Conservation (phyloP, 2,329 filamentous ascomycete species). For the Phyllosticta capitalensis region DNA sequence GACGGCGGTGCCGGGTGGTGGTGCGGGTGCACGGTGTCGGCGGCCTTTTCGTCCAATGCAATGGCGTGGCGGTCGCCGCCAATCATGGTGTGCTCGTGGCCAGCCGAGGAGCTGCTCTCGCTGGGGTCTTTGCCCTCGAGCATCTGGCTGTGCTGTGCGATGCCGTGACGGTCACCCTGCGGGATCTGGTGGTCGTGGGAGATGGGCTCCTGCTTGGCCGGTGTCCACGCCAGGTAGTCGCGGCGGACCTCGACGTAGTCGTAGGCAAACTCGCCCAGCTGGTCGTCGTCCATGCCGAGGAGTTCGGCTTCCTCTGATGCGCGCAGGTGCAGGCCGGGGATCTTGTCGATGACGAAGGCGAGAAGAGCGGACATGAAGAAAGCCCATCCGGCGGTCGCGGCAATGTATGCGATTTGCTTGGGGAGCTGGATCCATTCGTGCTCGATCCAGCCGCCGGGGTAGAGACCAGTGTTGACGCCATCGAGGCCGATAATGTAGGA, state of each 20-base stretch:
- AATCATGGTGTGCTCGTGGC: slow-evolving; percentile 39
- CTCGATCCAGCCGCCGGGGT: slow-evolving; percentile 62
- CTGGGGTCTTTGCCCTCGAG: slow-evolving; percentile 46
- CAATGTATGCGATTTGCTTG: slow-evolving; percentile 70
- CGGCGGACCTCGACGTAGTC: slow-evolving; percentile 84
- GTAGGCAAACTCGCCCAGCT: slow-evolving; percentile 83
- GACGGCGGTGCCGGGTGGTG: neutral
- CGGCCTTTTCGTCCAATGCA: slow-evolving; percentile 35
- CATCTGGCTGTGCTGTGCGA: slow-evolving; percentile 59
- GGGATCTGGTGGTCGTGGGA: slow-evolving; percentile 52
- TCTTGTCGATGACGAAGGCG: slow-evolving; percentile 63
- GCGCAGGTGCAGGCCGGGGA: slow-evolving; percentile 70
- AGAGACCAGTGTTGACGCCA: slow-evolving; percentile 57
- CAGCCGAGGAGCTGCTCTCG: slow-evolving; percentile 29
- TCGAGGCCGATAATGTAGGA: slow-evolving; percentile 67
- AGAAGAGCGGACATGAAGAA: slow-evolving; percentile 67
- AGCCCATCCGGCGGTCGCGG: slow-evolving; percentile 55
- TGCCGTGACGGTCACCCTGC: slow-evolving; percentile 58
- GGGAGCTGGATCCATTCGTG: slow-evolving; percentile 66
- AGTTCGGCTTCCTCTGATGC: slow-evolving; percentile 75
- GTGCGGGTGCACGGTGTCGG: neutral
- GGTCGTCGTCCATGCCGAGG: slow-evolving; percentile 81
- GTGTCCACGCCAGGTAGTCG: slow-evolving; percentile 82
- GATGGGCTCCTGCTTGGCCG: slow-evolving; percentile 57
- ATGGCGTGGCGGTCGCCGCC: slow-evolving; percentile 44